These are phyloP conservation scores for Logfia minima DNA, from an alignment of 129 eudicot species.

Conservation along the genomic window DNA sequence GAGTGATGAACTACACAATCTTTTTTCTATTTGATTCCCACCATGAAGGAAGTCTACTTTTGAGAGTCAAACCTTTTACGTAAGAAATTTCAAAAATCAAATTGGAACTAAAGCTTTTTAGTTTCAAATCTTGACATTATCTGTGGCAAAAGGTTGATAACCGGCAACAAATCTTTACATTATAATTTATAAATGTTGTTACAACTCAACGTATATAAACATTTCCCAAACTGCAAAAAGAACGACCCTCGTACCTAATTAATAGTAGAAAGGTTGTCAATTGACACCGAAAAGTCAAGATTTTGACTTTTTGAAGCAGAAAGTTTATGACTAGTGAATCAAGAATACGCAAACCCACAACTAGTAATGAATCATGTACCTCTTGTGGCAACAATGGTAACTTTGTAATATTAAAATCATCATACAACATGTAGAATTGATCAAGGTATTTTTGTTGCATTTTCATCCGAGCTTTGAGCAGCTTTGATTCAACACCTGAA, in stretches of 20 bases:
- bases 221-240: constrained; percentile 3
- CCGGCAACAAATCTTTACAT: no score
- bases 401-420: constrained; percentile 89
- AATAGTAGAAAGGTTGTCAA: not conserved
- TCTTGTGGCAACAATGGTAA: constrained; percentile 90
- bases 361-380: constrained; percentile 41
- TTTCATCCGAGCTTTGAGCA: constrained; percentile 96
- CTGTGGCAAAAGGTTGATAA: not conserved
- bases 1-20: not conserved
- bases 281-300: constrained; percentile 17
- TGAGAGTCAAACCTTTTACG: not conserved
- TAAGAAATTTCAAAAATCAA: not conserved
- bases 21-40: not conserved
- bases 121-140: constrained; percentile 16
- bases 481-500: constrained; percentile 77
- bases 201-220: not conserved
- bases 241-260: not conserved
- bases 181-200: no score
- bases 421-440: constrained; percentile 92
- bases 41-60: not conserved
- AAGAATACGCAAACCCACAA: constrained; percentile 13
- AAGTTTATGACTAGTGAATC: not conserved
- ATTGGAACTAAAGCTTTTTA: not conserved
- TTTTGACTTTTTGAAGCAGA: not conserved
- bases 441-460: constrained; percentile 97